Evolutionary conservation across 192 early-diverging fungal species (phyloP), one percentile per base, ranked within the genome.

Genomic region (Gryganskiella cystojenkinii): DNA sequence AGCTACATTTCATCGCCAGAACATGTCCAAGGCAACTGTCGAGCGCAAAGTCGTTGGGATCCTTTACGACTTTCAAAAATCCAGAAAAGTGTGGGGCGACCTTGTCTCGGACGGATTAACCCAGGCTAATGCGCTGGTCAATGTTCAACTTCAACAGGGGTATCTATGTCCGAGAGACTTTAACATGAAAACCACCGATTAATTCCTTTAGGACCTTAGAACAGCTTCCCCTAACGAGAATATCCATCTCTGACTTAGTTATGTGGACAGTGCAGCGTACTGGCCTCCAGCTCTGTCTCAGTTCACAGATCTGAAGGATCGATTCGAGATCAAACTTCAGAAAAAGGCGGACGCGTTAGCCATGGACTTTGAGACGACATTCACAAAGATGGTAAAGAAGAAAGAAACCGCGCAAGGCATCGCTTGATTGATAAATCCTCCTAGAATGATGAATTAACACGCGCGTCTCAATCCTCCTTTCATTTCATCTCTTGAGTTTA

Each of bases 61-160:
- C 35, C 65, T 83, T 0, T 58, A 71, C 33, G 82, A 83, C 51
- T 76, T 83, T 58, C 65, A 80, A 53, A 61, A 55, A 31, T 40
- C 78, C 4, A 64, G 71, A 17, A 64, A 83, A 59, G 65, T 69
- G 27, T 83, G 82, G 82, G 44, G 64, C 5, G 78, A 80, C 83
- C 84, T 93, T 34, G 90, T 92, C 65, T 90, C 89, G 0, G 90
- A 93, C 74, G 89, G 90, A 45, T 88, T 93, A 63, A 90, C 90
- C 2, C 70, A 90, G 22, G 92, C 92, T 1, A 93, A 93, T 80
- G 81, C 82, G 0, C 72, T 93, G 2, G 90, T 91, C 37, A 93
- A 93, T 69, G 70, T 67, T 27, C 74, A 75, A 72, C 49, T 83
- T 22, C 67, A 83, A 52, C 78, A 83, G 67, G 78, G 78, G 82